Base-by-base conservation (phyloP, 1,139 yeast genomes). In the Suhomyces bribrorum region DNA sequence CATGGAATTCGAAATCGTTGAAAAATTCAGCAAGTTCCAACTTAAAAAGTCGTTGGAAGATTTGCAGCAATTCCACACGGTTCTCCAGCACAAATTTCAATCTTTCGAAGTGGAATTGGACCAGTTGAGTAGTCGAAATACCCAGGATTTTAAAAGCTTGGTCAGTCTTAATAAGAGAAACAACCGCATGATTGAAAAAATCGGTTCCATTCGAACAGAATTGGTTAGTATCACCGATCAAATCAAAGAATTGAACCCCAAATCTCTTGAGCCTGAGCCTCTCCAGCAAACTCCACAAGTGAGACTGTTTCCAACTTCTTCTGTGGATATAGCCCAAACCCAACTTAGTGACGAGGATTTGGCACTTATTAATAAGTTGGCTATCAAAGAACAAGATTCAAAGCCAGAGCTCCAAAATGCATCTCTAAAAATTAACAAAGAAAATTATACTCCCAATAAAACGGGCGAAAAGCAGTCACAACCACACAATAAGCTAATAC, bases 21-120 rank as follows among this genome's bases (percentile, higher is more conserved):
- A 15, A 9, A 27, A 26, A 14, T 28, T 34, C n/a, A 23, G 29
- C 9, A 32, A 30, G 14, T 46, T 43, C 26, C 44, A 46, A 17
- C 38, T 49, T 22, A 42, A 41, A n/a, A 39, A 43, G 20, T 44
- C 48, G n/a, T 40, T 49, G 34, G 46, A 41, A 7, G 50, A 47
- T 11, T 35, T 49, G 26, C 49, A 47, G 18, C 28, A 27, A 6
- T 47, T 44, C 31, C 45, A 49, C 29, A 38, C 12, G 8, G 22
- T 25, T 8, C 38, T 49, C 13, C 37, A 39, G 11, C 31, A 31
- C 27, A 44, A 39, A 33, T 49, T 49, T 30, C 41, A 43, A n/a
- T 20, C 28, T 9, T 40, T 38, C 20, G 50, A 45, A 18, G 23
- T 24, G 26, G 46, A 47, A n/a, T 27, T 49, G 29, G 34, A 38